Evolutionary conservation across 768 basidiomycete genomes (phyloP).

Genomic region (Tricholoma flavovirens): DNA sequence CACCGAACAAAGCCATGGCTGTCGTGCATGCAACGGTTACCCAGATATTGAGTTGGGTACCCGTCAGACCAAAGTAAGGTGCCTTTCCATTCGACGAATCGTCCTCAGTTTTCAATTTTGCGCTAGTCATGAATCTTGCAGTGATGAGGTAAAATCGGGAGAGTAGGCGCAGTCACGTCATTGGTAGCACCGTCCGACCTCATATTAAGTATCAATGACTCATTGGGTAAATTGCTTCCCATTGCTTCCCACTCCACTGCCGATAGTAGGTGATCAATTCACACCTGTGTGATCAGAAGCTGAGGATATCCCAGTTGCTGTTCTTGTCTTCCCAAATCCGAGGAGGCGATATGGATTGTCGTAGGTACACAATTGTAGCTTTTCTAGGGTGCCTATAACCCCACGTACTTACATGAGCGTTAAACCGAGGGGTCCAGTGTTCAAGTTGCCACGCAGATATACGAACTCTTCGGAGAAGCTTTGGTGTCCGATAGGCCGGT

Average conservation of each 20-base stretch:
- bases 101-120: neutral
- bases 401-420: too few species aligned
- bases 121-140: neutral
- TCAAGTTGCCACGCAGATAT: too few species aligned
- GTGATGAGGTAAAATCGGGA: neutral
- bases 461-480: too few species aligned
- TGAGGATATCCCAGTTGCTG: neutral
- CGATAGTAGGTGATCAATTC: neutral
- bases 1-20: constrained; percentile 48
- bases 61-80: constrained; percentile 41
- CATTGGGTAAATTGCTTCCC: neutral
- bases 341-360: too few species aligned
- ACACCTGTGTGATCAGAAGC: neutral
- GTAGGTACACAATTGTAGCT: too few species aligned
- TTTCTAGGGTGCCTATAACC: too few species aligned
- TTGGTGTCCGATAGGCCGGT: too few species aligned
- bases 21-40: constrained; percentile 46
- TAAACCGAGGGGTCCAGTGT: too few species aligned
- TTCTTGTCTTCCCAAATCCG: too few species aligned
- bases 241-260: neutral
- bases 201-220: neutral
- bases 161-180: neutral
- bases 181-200: neutral
- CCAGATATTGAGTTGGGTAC: constrained; percentile 39
- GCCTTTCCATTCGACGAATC: constrained; percentile 6